A percentile compares a stretch with the other conserved stretches of the same genome.
Conservation (phyloP, 768 basidiomycete genomes). For the Mycena floridula region DNA sequence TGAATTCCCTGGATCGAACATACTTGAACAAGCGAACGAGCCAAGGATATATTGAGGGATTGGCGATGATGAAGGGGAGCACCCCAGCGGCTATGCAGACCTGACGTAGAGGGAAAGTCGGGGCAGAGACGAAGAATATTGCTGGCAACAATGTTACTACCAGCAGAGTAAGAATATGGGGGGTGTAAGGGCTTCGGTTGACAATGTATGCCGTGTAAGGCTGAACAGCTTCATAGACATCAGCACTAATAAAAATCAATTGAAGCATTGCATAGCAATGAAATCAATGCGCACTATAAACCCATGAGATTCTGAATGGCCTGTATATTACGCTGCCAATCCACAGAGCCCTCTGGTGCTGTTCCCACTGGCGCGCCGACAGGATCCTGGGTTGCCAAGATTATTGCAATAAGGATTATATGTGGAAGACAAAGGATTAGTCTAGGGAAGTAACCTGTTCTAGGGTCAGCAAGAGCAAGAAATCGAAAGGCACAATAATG, state of each 20-base stretch:
- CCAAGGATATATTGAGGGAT: slow-evolving; percentile 35
- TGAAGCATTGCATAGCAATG: neutral
- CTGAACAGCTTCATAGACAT: slow-evolving; percentile 46
- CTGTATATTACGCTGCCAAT: slow-evolving; percentile 86
- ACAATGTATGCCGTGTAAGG: slow-evolving; percentile 47
- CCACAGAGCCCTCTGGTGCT: slow-evolving; percentile 56
- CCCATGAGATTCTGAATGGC: slow-evolving; percentile 93
- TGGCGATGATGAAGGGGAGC: slow-evolving; percentile 43
- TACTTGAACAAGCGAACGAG: slow-evolving; percentile 5
- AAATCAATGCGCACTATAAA: slow-evolving; percentile 39
- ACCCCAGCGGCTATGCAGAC: slow-evolving; percentile 44
- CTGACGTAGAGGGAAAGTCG: slow-evolving; percentile 41
- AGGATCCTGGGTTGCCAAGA: slow-evolving; percentile 35
- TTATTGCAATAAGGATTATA: slow-evolving; percentile 49
- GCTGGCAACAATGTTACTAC: slow-evolving; percentile 45
- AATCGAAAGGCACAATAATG: neutral
- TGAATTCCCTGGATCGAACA: neutral
- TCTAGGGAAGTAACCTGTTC: slow-evolving; percentile 78
- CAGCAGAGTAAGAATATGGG: slow-evolving; percentile 45
- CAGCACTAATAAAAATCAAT: slow-evolving; percentile 39
- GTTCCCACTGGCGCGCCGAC: slow-evolving; percentile 19
- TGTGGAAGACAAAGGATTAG: slow-evolving; percentile 69
- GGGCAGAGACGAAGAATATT: slow-evolving; percentile 36
- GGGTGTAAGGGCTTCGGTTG: slow-evolving; percentile 42
- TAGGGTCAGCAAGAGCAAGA: neutral